Evolutionary conservation across 345 rosid genomes (phyloP).

Genomic region (Rhodamnia rubescens): DNA sequence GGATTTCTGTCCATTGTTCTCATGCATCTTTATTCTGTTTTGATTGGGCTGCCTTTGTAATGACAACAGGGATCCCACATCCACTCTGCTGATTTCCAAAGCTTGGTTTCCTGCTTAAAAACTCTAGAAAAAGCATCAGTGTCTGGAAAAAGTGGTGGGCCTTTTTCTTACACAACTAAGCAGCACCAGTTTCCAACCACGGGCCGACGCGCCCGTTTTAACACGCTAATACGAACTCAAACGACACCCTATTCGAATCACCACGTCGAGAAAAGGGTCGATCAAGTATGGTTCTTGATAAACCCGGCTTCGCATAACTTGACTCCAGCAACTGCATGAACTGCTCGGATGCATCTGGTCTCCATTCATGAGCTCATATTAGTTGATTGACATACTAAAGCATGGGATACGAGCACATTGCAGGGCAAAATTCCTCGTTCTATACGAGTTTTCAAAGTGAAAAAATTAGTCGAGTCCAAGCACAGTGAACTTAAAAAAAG

Average conservation of each 20-base stretch:
- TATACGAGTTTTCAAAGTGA: not conserved
- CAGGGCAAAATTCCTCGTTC: not conserved
- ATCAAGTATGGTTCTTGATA: not conserved
- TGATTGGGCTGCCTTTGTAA: constrained; percentile 11
- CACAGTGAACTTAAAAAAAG: not conserved
- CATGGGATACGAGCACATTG: not conserved
- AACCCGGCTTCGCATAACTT: not conserved
- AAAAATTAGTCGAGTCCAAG: no score
- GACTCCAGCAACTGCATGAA: not conserved
- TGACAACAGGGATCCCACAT: constrained; percentile 22
- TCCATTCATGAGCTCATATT: not conserved
- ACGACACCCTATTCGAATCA: not conserved
- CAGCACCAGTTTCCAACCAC: not conserved
- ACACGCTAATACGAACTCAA: not conserved
- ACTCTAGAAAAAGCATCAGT: not conserved
- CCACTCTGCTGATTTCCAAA: not conserved
- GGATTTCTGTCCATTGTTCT: not conserved
- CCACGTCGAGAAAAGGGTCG: not conserved
- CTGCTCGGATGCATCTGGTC: not conserved
- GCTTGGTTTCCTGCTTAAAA: not conserved
- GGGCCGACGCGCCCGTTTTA: not conserved
- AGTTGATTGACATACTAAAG: not conserved
- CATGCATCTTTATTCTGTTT: not conserved
- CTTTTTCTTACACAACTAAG: not conserved
- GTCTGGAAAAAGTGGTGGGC: not conserved